Evolutionary conservation across 805 yeast species (phyloP).

Genomic region (Suhomyces sp.): DNA sequence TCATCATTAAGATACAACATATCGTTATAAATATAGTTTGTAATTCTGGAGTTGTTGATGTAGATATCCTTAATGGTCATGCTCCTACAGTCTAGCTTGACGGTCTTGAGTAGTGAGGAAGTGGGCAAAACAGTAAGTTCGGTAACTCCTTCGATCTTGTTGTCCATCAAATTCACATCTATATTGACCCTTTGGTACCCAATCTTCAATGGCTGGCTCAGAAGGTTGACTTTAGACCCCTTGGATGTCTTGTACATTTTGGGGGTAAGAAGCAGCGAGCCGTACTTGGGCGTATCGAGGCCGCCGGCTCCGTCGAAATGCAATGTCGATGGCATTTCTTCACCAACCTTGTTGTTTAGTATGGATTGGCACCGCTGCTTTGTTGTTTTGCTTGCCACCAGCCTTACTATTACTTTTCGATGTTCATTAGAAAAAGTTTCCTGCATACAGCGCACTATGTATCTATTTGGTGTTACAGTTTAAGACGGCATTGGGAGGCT

Average conservation of each 20-base stretch:
- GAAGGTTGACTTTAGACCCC: slow-evolving; percentile 18
- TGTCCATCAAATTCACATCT: slow-evolving; percentile 72
- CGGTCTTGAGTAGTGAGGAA: slow-evolving; percentile 50
- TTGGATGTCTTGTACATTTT: slow-evolving; percentile 17
- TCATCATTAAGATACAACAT: slow-evolving; percentile 40
- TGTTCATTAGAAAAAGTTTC: background rate
- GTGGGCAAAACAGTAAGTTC: slow-evolving; percentile 80
- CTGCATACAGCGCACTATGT: background rate
- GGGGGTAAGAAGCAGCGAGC: slow-evolving; percentile 15
- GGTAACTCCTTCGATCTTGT: slow-evolving; percentile 65
- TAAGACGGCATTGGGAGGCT: background rate
- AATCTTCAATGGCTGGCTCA: slow-evolving; percentile 56
- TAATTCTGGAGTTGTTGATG: slow-evolving; percentile 55
- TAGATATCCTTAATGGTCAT: slow-evolving; percentile 59
- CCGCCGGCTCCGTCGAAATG: slow-evolving; percentile 7
- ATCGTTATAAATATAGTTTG: slow-evolving; percentile 57
- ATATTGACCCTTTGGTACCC: slow-evolving; percentile 82
- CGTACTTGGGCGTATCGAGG: slow-evolving; percentile 9
- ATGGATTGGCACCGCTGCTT: background rate
- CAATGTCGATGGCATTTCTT: slow-evolving; percentile 7
- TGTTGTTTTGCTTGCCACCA: background rate
- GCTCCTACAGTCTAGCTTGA: slow-evolving; percentile 80
- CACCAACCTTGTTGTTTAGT: background rate
- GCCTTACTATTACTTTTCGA: background rate
- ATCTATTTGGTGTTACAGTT: background rate